These are phyloP conservation scores for Syzygium aromaticum DNA, from an alignment of 345 rosid species.

Conservation along the genomic window DNA sequence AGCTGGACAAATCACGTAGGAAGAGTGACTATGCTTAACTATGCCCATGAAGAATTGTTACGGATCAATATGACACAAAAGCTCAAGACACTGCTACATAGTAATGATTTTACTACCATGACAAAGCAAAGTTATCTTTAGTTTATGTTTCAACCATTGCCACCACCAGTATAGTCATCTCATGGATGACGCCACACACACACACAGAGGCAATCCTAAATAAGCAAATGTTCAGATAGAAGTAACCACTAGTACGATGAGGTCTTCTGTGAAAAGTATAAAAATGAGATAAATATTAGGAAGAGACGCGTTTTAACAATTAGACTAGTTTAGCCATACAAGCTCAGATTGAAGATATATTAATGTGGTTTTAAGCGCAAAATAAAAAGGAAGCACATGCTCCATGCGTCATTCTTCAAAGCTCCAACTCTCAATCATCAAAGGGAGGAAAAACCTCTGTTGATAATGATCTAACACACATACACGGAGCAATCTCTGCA, in stretches of 20 bases:
- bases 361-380: neutral
- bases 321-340: neutral
- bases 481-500: neutral
- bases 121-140: neutral
- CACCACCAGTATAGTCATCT: neutral
- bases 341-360: neutral
- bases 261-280: neutral
- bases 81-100: neutral
- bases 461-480: neutral
- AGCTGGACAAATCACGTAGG: constrained; percentile 26
- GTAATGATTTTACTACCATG: neutral
- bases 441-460: neutral
- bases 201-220: neutral
- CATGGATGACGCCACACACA: neutral
- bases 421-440: neutral
- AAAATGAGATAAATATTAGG: neutral
- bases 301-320: neutral
- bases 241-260: neutral
- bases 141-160: neutral
- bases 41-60: neutral
- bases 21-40: neutral
- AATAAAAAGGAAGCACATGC: neutral
- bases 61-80: neutral
- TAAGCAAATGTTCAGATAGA: neutral
- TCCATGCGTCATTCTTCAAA: neutral